Base-by-base conservation (phyloP, 1,284 basidiomycete genomes). In the Termitomyces sp. region DNA sequence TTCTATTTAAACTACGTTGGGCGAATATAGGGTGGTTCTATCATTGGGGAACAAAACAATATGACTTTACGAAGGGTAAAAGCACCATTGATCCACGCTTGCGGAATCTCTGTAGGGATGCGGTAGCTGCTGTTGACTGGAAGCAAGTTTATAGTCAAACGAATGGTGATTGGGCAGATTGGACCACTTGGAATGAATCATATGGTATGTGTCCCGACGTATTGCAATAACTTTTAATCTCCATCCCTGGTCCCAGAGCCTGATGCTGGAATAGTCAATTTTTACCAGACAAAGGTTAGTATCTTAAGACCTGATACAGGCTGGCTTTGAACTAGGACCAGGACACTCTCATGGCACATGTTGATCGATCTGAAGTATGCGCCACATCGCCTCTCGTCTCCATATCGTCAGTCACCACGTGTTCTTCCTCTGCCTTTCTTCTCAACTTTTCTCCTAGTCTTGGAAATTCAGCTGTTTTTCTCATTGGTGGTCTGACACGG, bases 251-350 rank as follows among this genome's bases (percentile, higher is more conserved):
- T 40, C 21, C 39, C 62, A 88, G 93, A 89, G 64, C 91, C 92
- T 2, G 93, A 95, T 66, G 92, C 93, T 10, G 93, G 93, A 2
- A 95, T 97, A 43, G 88, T 96, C 55, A 97, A 97, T 66, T 96
- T 92, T 63, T 93, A 93, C 66, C 90, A 93, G 66, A 77, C 75
- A 46, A 87, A 82, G 68, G 83, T 80, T 19, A 31, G 54, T 24
- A n/a, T 26, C 3, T 5, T 14, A 3, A 28, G 13, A n/a, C 19
- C n/a, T 21, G 38, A 10, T 34, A 10, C 1, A 16, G 16, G 16
- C 49, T 7, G 16, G 39, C 39, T 42, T 24, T 46, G 3, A 50
- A 3, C 16, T 6, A 10, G 13, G 4, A n/a, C 3, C 65, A 88
- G 76, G 92, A 97, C 61, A 91, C 91, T 0, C 79, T 97, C 21